Evolutionary conservation across 768 basidiomycete genomes (phyloP).

Genomic region (Floccularia luteovirens): DNA sequence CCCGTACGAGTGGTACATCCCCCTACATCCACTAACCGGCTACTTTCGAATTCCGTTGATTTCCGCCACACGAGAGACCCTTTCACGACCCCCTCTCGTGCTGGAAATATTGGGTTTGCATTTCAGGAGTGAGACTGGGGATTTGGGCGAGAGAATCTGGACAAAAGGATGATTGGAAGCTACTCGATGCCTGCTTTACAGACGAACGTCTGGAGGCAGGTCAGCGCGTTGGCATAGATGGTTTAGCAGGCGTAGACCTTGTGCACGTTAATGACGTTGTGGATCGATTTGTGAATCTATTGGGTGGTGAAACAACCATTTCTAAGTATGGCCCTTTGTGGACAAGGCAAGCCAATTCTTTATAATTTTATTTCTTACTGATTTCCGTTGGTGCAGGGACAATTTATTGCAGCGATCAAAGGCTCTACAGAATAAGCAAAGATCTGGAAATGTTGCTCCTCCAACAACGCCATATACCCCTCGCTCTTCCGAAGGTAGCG

Average conservation of each 20-base stretch:
- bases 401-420: slow-evolving; percentile 40
- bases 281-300: slow-evolving; percentile 40
- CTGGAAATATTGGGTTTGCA: too few species aligned
- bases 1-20: neutral
- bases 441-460: slow-evolving; percentile 46
- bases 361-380: too few species aligned
- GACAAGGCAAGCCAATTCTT: slow-evolving; percentile 38
- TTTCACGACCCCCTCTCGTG: too few species aligned
- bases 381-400: slow-evolving; percentile 35
- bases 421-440: slow-evolving; percentile 56
- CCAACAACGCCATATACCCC: slow-evolving; percentile 37
- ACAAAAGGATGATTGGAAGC: slow-evolving; percentile 74
- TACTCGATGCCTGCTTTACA: slow-evolving; percentile 71
- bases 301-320: slow-evolving; percentile 37
- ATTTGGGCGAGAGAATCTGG: slow-evolving; percentile 34
- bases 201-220: slow-evolving; percentile 55
- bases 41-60: neutral
- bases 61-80: too few species aligned
- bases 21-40: neutral
- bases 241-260: slow-evolving; percentile 42
- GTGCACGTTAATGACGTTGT: slow-evolving; percentile 54
- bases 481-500: slow-evolving; percentile 7
- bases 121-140: slow-evolving; percentile 4
- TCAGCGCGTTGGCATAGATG: slow-evolving; percentile 10
- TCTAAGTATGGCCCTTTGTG: slow-evolving; percentile 40